Percentiles rank a stretch among this genome's conserved stretches.
These are phyloP conservation scores for Talaromyces ruber DNA, from an alignment of 495 filamentous ascomycete genomes.

Conservation along the genomic window DNA sequence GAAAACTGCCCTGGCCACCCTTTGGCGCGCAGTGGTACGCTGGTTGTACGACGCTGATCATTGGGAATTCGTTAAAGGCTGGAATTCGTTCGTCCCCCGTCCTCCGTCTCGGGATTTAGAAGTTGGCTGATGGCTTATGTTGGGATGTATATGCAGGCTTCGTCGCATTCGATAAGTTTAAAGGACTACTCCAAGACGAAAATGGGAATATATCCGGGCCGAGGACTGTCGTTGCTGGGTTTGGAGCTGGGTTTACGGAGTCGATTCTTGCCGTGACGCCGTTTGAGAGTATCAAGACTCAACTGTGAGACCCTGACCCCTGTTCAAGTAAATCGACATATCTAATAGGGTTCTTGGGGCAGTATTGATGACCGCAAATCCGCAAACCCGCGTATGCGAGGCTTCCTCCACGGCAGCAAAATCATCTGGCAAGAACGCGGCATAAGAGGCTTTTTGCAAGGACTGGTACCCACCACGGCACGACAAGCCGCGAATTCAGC, in stretches of 20 bases:
- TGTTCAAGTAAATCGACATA: not conserved
- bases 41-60: slow-evolving; percentile 92
- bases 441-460: slow-evolving; percentile 88
- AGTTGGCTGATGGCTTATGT: not conserved
- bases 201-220: slow-evolving; percentile 87
- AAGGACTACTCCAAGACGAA: slow-evolving; percentile 69
- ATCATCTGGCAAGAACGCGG: slow-evolving; percentile 85
- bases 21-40: slow-evolving; percentile 96
- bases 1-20: slow-evolving; percentile 92
- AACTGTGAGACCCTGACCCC: slow-evolving; percentile 41
- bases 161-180: slow-evolving; percentile 92
- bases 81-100: slow-evolving; percentile 65
- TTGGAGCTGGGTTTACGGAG: slow-evolving; percentile 91
- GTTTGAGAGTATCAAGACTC: slow-evolving; percentile 97
- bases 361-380: slow-evolving; percentile 94
- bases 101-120: not conserved
- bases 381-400: slow-evolving; percentile 75
- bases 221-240: slow-evolving; percentile 83
- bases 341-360: not conserved
- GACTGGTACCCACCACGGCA: slow-evolving; percentile 89
- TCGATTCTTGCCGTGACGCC: slow-evolving; percentile 90
- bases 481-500: slow-evolving; percentile 93
- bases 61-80: slow-evolving; percentile 93
- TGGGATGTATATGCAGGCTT: slow-evolving; percentile 52
- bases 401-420: slow-evolving; percentile 83